Evolutionary conservation across 2,329 filamentous ascomycete species (phyloP), one percentile per base, ranked within the genome.

Genomic region (Ampelomyces quisqualis): DNA sequence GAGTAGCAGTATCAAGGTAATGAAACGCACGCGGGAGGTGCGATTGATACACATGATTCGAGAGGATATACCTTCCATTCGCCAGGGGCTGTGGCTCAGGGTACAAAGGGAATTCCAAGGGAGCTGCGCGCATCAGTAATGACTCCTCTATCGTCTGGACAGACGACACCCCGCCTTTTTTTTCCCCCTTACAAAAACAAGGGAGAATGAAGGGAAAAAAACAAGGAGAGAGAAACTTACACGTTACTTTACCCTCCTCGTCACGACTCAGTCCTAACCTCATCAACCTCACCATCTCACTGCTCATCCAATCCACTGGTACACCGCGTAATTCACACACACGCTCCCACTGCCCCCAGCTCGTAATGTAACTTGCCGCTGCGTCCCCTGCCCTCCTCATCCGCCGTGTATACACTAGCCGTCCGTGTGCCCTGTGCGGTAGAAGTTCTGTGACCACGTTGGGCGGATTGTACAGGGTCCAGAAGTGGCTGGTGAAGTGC

Each of bases 401-500:
- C 2, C 60, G 48, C 2, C 61, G 57, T 9, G 58, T 64, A 26
- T 48, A 55, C 5, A 51, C 28, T 8, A 45, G 38, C 3, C 31
- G 24, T 2, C 40, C 43, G 4, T 14, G 6, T 1, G 15, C 7
- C 3, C 15, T 7, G 11, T 23, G 21, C 1, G 55, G 53, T 1
- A 64, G 37, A 2, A 28, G 36, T 19, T 60, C 55, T 2, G 58
- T 62, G 13, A 64, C 55, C 8, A 64, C 56, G 15, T 63, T 45
- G 2, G 60, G 61, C 3, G 62, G 61, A 22, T 60, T 64, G 14
- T 61, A 54, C 13, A 64, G 38, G 1, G 57, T 60, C 62, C 62
- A 66, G 27, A 47, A 42, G 0, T n/a, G n/a, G n/a, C n/a, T 11
- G 2, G 31, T 15, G 19, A 32, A 15, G 5, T 26, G 40, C 2